Evolutionary conservation across 805 yeast species (phyloP).

Genomic region (Barnettozyma vustinii): DNA sequence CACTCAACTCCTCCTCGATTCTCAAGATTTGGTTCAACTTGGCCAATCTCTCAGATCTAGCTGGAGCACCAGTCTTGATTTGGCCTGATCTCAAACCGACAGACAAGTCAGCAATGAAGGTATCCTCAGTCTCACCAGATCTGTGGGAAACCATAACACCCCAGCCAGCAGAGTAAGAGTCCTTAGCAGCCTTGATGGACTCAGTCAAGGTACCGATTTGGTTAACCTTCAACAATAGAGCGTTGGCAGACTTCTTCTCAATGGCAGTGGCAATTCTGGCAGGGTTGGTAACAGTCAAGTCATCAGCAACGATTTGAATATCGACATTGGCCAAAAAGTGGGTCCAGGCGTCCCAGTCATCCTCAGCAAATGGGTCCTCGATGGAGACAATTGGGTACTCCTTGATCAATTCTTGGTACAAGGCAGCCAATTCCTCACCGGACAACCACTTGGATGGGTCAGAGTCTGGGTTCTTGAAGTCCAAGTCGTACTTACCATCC

Average conservation of each 20-base stretch:
- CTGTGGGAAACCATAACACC: constrained; percentile 99
- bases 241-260: constrained; percentile 93
- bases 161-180: constrained; percentile 95
- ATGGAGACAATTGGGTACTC: constrained; percentile 97
- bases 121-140: constrained; percentile 99
- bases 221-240: constrained; percentile 94
- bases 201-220: constrained; percentile 97
- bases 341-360: constrained; percentile 98
- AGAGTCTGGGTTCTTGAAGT: constrained; percentile 95
- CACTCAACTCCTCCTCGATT: constrained; percentile 98
- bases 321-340: constrained; percentile 73
- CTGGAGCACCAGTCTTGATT: constrained; percentile 99
- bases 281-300: constrained; percentile 98
- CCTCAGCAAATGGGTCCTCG: constrained; percentile 99
- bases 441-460: constrained; percentile 88
- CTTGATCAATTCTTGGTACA: constrained; percentile 73
- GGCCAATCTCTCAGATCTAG: constrained; percentile 99
- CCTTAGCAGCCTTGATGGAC: constrained; percentile 95
- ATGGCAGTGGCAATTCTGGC: constrained; percentile 90
- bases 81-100: constrained; percentile 99
- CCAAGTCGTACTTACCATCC: constrained; percentile 95
- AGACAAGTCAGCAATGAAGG: constrained; percentile 94
- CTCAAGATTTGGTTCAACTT: constrained; percentile 97
- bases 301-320: constrained; percentile 95
- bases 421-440: constrained; percentile 79